phyloP scores from a whole-genome alignment of 805 yeast genomes.

The Ogataea wickerhamii region DNA sequence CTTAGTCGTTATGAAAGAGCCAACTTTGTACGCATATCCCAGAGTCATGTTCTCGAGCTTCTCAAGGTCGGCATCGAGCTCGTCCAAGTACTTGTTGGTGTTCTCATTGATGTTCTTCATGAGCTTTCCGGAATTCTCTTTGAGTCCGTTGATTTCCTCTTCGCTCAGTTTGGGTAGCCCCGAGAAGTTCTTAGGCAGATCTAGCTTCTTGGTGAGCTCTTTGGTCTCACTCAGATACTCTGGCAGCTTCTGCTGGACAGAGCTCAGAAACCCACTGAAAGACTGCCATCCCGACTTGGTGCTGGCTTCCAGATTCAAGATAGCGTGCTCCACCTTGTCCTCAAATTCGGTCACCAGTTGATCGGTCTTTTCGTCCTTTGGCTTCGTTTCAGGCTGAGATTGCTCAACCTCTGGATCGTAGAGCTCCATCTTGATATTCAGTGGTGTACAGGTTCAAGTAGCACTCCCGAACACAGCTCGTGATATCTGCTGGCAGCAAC shows the following conservation, averaged over 20 bases:
- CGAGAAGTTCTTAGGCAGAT: conserved; percentile 16
- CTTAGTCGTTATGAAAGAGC: conserved; percentile 44
- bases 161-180: conserved; percentile 19
- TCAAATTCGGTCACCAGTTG: conserved; percentile 54
- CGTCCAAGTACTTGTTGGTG: conserved; percentile 65
- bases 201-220: conserved; percentile 20
- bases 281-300: conserved; percentile 36
- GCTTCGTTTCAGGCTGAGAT: conserved; percentile 18
- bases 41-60: conserved; percentile 68
- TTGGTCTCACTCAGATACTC: conserved; percentile 30
- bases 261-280: conserved; percentile 34
- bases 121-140: conserved; percentile 23
- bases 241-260: conserved; percentile 31
- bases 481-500: too few relatives aligned
- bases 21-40: conserved; percentile 51
- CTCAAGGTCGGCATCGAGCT: conserved; percentile 71
- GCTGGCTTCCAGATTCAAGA: conserved; percentile 41
- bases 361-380: conserved; percentile 46
- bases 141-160: conserved; percentile 24
- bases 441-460: too few relatives aligned
- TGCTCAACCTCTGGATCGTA: conserved; percentile 28
- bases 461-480: too few relatives aligned
- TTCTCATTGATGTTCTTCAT: conserved; percentile 30
- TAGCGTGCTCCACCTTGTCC: conserved; percentile 36
- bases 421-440: conserved; percentile 25